These are phyloP conservation scores for Somion occarium DNA, from an alignment of 1,284 basidiomycete genomes.

Conservation along the genomic window DNA sequence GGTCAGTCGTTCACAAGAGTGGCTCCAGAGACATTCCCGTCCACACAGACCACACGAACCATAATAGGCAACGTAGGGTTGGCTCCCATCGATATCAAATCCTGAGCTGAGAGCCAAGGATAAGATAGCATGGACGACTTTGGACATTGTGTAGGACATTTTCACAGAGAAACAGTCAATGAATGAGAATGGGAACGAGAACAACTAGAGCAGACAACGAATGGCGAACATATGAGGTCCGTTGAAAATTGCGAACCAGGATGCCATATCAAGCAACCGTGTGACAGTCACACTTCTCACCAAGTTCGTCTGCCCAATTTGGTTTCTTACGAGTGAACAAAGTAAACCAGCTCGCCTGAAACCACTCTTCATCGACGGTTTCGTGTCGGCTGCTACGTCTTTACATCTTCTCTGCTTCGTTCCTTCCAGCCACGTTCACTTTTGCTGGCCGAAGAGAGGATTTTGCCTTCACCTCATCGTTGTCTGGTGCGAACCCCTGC, in stretches of 20 bases:
- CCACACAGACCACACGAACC: neutral
- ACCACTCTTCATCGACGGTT: neutral
- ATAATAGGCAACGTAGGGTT: neutral
- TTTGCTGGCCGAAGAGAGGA: neutral
- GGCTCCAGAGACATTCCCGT: neutral
- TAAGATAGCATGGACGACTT: too few species aligned
- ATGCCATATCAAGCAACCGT: neutral
- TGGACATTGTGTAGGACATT: too few species aligned
- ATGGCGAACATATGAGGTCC: too few species aligned
- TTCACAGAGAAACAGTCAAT: too few species aligned
- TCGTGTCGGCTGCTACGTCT: neutral
- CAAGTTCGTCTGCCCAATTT: slow-evolving; percentile 30
- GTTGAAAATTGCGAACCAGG: neutral
- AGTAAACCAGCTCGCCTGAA: slow-evolving; percentile 17
- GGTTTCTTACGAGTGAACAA: slow-evolving; percentile 29
- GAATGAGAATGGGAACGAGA: too few species aligned
- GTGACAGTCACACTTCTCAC: slow-evolving; percentile 28
- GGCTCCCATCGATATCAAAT: neutral
- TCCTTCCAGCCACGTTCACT: neutral
- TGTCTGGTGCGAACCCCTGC: neutral
- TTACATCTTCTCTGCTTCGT: slow-evolving; percentile 7
- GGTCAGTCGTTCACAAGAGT: too few species aligned
- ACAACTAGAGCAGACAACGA: too few species aligned
- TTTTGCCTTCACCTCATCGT: slow-evolving; percentile 5
- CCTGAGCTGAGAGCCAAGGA: neutral